phyloP scores from a whole-genome alignment of 2,329 filamentous ascomycete genomes.

The Trichoderma brevicompactum region DNA sequence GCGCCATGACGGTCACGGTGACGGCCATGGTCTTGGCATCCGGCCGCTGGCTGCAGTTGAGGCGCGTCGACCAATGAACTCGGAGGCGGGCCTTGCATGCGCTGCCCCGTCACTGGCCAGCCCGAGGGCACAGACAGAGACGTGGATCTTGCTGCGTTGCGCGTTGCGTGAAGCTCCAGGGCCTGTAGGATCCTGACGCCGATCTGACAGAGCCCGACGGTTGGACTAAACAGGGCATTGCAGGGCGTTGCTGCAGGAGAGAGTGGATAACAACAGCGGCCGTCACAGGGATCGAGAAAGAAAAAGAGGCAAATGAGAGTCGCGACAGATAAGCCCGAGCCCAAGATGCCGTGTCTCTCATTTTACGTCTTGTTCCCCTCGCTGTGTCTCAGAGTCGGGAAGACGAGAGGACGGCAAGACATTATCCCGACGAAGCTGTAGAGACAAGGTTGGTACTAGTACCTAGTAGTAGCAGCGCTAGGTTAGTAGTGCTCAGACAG shows the following conservation, averaged over 20 bases:
- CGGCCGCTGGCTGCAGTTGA: not conserved
- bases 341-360: slow-evolving; percentile 4
- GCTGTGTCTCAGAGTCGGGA: not conserved
- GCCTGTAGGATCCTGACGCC: not conserved
- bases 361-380: not conserved
- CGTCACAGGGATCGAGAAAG: not conserved
- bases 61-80: not conserved
- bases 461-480: too few relatives aligned
- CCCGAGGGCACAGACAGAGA: not conserved
- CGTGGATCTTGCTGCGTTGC: slow-evolving; percentile 10
- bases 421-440: not conserved
- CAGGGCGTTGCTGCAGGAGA: not conserved
- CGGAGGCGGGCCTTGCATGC: not conserved
- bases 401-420: not conserved
- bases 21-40: not conserved
- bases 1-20: not conserved
- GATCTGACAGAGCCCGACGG: slow-evolving; percentile 8
- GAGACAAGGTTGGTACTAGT: not conserved
- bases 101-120: not conserved
- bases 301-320: not conserved
- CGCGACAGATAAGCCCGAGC: not conserved
- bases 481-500: not conserved
- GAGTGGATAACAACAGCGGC: not conserved
- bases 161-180: not conserved
- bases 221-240: not conserved